These are phyloP conservation scores for Leccinellum luteum DNA, from an alignment of 768 basidiomycete genomes.

Conservation along the genomic window DNA sequence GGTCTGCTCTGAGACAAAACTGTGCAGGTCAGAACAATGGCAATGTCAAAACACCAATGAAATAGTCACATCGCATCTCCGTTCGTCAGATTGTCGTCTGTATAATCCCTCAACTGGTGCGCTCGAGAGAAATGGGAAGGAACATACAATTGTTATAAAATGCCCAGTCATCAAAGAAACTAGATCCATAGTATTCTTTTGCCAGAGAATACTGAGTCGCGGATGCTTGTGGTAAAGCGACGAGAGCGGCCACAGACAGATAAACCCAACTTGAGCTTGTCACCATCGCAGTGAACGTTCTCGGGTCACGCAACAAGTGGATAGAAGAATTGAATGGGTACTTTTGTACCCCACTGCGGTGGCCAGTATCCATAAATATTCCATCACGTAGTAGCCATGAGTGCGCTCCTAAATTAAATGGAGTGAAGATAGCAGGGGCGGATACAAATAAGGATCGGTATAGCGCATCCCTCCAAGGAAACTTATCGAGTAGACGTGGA, in stretches of 20 bases:
- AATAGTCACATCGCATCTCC: conserved; percentile 52
- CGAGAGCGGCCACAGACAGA: conserved; percentile 7
- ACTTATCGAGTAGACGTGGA: not conserved
- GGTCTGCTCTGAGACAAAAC: conserved; percentile 45
- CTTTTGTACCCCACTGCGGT: not conserved
- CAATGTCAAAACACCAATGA: not conserved
- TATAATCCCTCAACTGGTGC: not conserved
- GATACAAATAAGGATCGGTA: not conserved
- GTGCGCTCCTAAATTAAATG: conserved; percentile 1
- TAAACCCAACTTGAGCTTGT: conserved; percentile 4
- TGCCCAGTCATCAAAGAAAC: conserved; percentile 67
- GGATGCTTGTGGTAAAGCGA: conserved; percentile 9
- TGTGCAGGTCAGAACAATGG: conserved; percentile 20
- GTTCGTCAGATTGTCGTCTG: conserved; percentile 70
- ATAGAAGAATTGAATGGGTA: not conserved
- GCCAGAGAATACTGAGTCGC: conserved; percentile 49
- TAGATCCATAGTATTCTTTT: conserved; percentile 55
- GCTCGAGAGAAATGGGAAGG: not conserved
- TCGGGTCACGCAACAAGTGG: not conserved
- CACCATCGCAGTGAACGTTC: conserved; percentile 7
- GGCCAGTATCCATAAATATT: conserved; percentile 10
- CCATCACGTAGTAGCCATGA: not conserved
- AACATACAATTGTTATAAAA: conserved; percentile 57
- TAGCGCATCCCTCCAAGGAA: not conserved
- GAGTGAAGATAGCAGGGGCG: not conserved